These are phyloP conservation scores for Dothistroma pini DNA, from an alignment of 2,329 filamentous ascomycete species.

Conservation along the genomic window DNA sequence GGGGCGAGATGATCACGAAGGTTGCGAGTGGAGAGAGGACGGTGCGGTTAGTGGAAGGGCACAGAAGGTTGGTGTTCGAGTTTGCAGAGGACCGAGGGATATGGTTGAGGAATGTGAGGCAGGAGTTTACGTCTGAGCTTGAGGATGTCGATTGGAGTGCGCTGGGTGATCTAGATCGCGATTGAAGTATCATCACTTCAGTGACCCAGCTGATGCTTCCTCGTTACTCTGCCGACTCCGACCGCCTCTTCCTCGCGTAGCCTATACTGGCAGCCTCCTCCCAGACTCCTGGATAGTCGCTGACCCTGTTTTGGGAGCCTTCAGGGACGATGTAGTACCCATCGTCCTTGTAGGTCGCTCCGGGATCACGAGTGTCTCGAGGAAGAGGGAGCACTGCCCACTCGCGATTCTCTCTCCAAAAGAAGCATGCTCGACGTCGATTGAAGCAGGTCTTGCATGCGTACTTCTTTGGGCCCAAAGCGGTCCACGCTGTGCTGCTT, in stretches of 20 bases:
- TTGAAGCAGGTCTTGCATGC: conserved; percentile 21
- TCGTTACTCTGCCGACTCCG: neutral
- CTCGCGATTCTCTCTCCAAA: conserved; percentile 6
- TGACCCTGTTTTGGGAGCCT: neutral
- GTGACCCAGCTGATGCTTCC: too few relatives aligned
- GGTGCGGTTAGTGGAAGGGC: conserved; percentile 8
- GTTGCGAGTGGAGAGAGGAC: conserved; percentile 9
- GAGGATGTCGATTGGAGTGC: conserved; percentile 9
- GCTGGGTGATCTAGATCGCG: neutral
- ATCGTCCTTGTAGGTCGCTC: neutral
- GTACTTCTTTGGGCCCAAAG: conserved; percentile 1
- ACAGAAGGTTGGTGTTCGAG: conserved; percentile 10
- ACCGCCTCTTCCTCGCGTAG: neutral
- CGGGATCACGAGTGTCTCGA: neutral
- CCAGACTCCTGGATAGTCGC: conserved; percentile 3
- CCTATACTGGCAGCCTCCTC: neutral
- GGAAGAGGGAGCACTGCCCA: conserved; percentile 18
- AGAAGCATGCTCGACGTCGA: conserved; percentile 13
- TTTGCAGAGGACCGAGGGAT: conserved; percentile 5
- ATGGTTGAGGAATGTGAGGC: conserved; percentile 7
- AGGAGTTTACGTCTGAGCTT: conserved; percentile 5
- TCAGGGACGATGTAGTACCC: conserved; percentile 7
- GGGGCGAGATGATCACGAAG: conserved; percentile 3
- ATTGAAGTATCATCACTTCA: too few relatives aligned
- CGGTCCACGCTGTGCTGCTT: conserved; percentile 12